Base-by-base conservation (phyloP, 148 eudicot genomes). In the Diospyros kaki region DNA sequence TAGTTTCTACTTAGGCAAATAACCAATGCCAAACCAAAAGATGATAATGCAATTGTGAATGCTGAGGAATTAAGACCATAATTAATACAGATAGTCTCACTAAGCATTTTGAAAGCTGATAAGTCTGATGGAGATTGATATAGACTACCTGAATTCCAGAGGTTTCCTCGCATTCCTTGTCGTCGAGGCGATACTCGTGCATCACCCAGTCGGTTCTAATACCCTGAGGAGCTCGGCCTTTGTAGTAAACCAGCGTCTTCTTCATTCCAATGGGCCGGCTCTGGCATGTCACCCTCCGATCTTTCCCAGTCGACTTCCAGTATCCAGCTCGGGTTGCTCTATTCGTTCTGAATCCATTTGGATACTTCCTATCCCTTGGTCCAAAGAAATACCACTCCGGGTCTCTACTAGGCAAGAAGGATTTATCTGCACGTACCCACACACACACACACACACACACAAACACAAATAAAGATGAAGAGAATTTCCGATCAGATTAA, bases 311-410 rank as follows among this genome's bases (percentile, higher is more conserved):
- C 11, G 94, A 90, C 65, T 90, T 90, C 94, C 94, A 90, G 71
- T 90, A 90, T 12, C 94, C 94, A 6, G 92, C 92, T 68, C 89
- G 68, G 2, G 94, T 90, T 2, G 94, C 94, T 81, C 94, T 56
- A 39, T 90, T 90, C 13, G 94, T 90, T 61, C 94, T 76, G 82
- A 83, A 90, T 64, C 94, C 94, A 41, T 90, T 90, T 9, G 94
- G 94, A 68, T 90, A 90, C 68, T 90, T 90, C 6, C 94, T 73
- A 64, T 90, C 94, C 76, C 94, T 73, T 11, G 94, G 94, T 4
- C 94, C 94, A 39, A 90, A 90, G 66, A 90, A 90, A 60, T 90
- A 90, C 94, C 94, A 90, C 61, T 90, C 94, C 5, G 91, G 94
- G 56, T 90, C 94, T 77, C 91, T 80, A 55, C 94, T 88, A 1